These are phyloP conservation scores for Aspergillus campestris DNA, from an alignment of 495 filamentous ascomycete genomes.

Conservation along the genomic window DNA sequence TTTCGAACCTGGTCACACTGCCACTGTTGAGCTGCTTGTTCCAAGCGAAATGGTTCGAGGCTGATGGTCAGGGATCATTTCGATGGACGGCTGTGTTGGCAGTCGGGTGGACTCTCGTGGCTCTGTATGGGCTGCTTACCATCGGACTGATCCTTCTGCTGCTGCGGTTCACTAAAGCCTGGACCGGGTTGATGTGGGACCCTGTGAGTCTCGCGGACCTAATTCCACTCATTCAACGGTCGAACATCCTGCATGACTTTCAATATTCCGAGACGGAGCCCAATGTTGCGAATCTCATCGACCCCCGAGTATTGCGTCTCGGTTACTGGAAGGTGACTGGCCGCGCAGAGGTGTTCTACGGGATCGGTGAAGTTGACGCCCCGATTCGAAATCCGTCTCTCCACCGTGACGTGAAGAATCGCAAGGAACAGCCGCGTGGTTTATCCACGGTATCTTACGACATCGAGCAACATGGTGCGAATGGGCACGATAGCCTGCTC, in stretches of 20 bases:
- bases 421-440: conserved; percentile 23
- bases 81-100: conserved; percentile 69
- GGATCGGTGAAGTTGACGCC: conserved; percentile 53
- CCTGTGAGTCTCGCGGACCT: conserved; percentile 72
- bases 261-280: conserved; percentile 48
- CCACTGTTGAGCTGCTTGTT: conserved; percentile 59
- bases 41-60: conserved; percentile 45
- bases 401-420: conserved; percentile 27
- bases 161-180: conserved; percentile 37
- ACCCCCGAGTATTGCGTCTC: conserved; percentile 51
- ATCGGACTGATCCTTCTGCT: conserved; percentile 48
- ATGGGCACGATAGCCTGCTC: conserved; percentile 25
- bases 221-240: conserved; percentile 63
- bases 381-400: conserved; percentile 48
- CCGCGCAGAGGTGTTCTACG: conserved; percentile 53
- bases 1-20: conserved; percentile 52
- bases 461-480: conserved; percentile 28
- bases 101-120: conserved; percentile 71
- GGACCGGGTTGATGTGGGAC: conserved; percentile 79
- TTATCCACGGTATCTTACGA: conserved; percentile 31
- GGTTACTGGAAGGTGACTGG: conserved; percentile 73
- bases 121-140: conserved; percentile 58
- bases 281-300: conserved; percentile 37
- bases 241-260: conserved; percentile 67
- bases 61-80: conserved; percentile 46